Conservation (phyloP, 1,139 yeast genomes). For the Sugiyamaella xylanicola region DNA sequence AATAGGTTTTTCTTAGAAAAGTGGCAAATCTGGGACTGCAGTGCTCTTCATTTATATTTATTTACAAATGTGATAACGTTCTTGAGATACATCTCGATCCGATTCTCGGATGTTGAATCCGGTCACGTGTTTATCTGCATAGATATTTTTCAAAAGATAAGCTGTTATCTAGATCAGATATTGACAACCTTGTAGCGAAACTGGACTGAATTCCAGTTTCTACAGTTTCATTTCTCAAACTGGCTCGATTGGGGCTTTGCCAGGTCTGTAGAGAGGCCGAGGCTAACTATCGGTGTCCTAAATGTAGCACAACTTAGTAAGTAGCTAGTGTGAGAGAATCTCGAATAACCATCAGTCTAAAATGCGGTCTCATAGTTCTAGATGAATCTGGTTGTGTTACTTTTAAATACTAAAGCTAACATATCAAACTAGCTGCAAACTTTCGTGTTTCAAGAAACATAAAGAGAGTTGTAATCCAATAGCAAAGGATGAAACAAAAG, state of each 20-base stretch:
- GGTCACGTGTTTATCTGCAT: conserved; percentile 1
- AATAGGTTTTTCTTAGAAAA: neutral
- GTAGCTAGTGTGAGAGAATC: too few species aligned
- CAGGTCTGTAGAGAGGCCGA: conserved; percentile 47
- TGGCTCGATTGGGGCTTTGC: conserved; percentile 41
- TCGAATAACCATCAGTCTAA: too few species aligned
- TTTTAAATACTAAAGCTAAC: too few species aligned
- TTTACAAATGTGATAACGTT: too few species aligned
- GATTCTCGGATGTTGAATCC: neutral
- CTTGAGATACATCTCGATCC: conserved; percentile 3
- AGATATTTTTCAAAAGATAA: conserved; percentile 6
- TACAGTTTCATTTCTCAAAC: neutral
- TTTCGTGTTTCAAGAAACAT: conserved; percentile 56
- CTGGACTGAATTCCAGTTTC: neutral
- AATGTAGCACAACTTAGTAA: conserved; percentile 48
- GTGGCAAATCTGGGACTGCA: too few species aligned
- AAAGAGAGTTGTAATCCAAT: conserved; percentile 39
- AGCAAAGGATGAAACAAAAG: conserved; percentile 7
- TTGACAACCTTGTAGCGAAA: neutral
- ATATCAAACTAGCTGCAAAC: conserved; percentile 48
- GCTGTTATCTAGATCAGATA: neutral
- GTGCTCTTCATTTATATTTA: too few species aligned
- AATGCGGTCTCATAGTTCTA: too few species aligned
- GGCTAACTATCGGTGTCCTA: conserved; percentile 64
- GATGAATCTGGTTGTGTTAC: too few species aligned